Percentiles rank a stretch among this genome's conserved stretches.
Evolutionary conservation across 2,329 filamentous ascomycete genomes (phyloP).

Genomic region (Ceratocystis albifundus): DNA sequence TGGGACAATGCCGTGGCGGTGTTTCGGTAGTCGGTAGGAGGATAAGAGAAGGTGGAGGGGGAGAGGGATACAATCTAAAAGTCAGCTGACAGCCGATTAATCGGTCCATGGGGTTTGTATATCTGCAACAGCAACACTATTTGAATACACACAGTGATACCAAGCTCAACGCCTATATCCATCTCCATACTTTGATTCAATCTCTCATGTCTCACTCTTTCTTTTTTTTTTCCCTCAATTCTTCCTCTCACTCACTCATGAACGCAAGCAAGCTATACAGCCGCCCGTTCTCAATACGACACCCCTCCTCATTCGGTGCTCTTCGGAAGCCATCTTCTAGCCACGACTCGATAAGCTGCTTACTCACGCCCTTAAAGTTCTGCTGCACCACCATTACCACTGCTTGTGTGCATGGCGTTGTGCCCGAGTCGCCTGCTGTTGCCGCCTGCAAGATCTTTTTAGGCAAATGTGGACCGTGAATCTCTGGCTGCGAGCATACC

Average conservation of each 20-base stretch:
- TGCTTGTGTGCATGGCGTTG: conserved; percentile 29
- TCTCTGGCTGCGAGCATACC: conserved; percentile 14
- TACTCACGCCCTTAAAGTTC: conserved; percentile 28
- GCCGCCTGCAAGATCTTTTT: conserved; percentile 4
- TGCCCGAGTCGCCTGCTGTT: conserved; percentile 22
- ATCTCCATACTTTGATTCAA: background rate
- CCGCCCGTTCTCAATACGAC: conserved; percentile 28
- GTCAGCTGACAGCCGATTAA: background rate
- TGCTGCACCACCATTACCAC: conserved; percentile 29
- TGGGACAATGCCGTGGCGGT: conserved; percentile 1
- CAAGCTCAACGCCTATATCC: background rate
- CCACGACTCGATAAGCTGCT: conserved; percentile 25
- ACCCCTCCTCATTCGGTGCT: conserved; percentile 26
- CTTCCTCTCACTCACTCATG: conserved; percentile 25
- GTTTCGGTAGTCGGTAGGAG: background rate
- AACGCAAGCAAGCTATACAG: conserved; percentile 27
- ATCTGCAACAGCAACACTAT: background rate
- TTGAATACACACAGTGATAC: conserved; percentile 10
- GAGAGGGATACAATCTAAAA: background rate
- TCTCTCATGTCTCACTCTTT: no score
- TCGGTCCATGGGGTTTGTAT: background rate
- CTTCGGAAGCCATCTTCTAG: conserved; percentile 28
- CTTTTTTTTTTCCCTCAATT: background rate
- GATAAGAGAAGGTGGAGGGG: background rate
- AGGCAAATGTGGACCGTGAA: conserved; percentile 17